These are phyloP conservation scores for Alternaria infectoria DNA, from an alignment of 2,329 filamentous ascomycete species.

Conservation along the genomic window DNA sequence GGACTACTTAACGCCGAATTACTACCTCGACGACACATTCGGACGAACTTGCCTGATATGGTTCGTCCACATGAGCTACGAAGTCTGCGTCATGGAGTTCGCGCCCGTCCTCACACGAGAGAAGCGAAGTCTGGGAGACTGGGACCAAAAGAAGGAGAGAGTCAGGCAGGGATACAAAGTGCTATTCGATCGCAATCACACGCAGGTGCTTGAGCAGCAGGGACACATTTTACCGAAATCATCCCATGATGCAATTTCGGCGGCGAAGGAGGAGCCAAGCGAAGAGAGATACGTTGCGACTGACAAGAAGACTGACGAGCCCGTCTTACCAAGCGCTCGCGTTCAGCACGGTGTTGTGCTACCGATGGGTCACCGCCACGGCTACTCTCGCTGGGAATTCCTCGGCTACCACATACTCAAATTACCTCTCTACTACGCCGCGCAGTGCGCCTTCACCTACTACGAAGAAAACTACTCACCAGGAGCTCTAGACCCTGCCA, in stretches of 20 bases:
- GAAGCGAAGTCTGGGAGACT: not conserved
- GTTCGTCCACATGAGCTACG: conserved; percentile 23
- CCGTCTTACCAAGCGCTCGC: not conserved
- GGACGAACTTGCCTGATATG: conserved; percentile 28
- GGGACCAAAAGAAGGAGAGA: not conserved
- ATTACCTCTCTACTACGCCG: not conserved
- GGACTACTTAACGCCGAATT: conserved; percentile 4
- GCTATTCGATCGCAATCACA: conserved; percentile 13
- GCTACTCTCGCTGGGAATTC: conserved; percentile 4
- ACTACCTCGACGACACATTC: conserved; percentile 16
- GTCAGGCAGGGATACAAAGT: conserved; percentile 16
- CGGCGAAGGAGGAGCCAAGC: not conserved
- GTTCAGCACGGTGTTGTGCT: not conserved
- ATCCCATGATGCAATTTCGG: not conserved
- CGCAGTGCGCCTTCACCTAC: not conserved
- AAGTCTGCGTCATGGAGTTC: conserved; percentile 13
- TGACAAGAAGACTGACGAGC: conserved; percentile 9
- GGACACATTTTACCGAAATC: not conserved
- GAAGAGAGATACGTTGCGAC: not conserved
- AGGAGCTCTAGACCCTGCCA: not conserved
- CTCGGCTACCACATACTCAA: conserved; percentile 4
- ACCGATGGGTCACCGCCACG: not conserved
- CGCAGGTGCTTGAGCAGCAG: not conserved
- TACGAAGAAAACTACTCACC: not conserved
- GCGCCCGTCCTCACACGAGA: not conserved